Evolutionary conservation across 495 filamentous ascomycete genomes (phyloP), one percentile per base, ranked within the genome.

Genomic region (Xylaria palmicola): DNA sequence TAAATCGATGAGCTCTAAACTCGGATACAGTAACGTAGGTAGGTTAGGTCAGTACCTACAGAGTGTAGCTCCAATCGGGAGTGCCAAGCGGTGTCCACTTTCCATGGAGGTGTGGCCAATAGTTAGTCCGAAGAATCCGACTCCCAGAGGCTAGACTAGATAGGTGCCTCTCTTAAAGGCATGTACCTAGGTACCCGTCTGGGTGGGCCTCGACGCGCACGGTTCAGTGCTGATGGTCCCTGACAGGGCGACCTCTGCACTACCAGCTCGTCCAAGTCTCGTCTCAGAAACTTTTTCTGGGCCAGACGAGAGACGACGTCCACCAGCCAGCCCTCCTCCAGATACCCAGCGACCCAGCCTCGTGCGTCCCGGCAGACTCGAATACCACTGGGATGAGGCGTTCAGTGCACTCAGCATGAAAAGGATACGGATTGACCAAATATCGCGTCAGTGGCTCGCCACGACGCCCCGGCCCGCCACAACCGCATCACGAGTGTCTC

Each of bases 361-460:
- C 64, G 62, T 57, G 62, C 60, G 65, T 59, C 65, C 63, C 62
- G 66, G 49, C 36, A 58, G 56, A 50, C 56, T 60, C 60, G 52
- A 64, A 56, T 43, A 36, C 57, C n/a, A 49, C 59, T 64, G 68
- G 72, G 62, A 49, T 59, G 65, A 67, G 60, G 64, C 52, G 63
- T 65, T 65, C 56, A 58, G 61, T 56, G 36, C 63, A 51, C 37
- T 29, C 6, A 69, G 62, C 56, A 72, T 72, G 69, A 69, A 67
- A 82, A 83, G 84, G 75, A 75, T 90, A 84, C 82, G 84, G 70
- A 77, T 88, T 72, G 82, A 83, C 71, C 81, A 82, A 83, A 87
- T 88, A 84, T 87, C 86, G 75, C 81, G 80, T 72, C 87, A 87
- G 81, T 83, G 87, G 77, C 84, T 89, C 67, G 80, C 78, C 36